Evolutionary conservation across 202 grass and related monocot species (phyloP), one percentile per base, ranked within the genome.

Genomic region (Carex arenaria): DNA sequence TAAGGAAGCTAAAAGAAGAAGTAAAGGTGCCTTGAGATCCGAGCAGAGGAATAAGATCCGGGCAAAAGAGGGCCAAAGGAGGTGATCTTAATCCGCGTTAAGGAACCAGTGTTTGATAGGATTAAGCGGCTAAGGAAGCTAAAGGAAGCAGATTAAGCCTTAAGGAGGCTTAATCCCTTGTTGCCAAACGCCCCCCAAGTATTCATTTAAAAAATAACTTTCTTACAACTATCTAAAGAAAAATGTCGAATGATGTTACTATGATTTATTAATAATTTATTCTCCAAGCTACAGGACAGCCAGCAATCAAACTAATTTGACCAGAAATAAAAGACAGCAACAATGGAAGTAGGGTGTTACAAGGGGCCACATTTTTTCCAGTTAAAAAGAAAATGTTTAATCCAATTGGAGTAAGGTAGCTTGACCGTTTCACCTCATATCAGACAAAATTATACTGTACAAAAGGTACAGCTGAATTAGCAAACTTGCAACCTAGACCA

Each of bases 221-320:
- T 38, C 53, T 59, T 56, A 34, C 28, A 55, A 73, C 17, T 3
- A 71, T 47, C 9, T 71, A 71, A 45, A 74, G 22, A 0, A 54
- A 54, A 72, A 56, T 56, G 55, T 60, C 10, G 0, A 54, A 38
- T 57, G 3, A 38, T 60, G 15, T 52, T 15, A 74, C 15, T 38
- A 38, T 57, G 59, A 28, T n/a, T n/a, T 38, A 57, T 56, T 77
- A 4, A 36, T 14, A 36, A 34, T n/a, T 34, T 57, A 77, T 32
- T 59, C 15, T 78, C 28, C 28, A 78, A 78, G 38, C 12, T 30
- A 59, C 53, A 78, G 34, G 30, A 59, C 23, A 78, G 19, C 2
- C 73, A 59, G 53, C 52, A 78, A 78, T 11, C 13, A 34, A n/a
- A 32, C 51, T 7, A 77, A 77, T 34, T 76, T 78, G 53, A 78